Evolutionary conservation across 2,329 filamentous ascomycete genomes (phyloP).

Genomic region (Lachnellula cervina): DNA sequence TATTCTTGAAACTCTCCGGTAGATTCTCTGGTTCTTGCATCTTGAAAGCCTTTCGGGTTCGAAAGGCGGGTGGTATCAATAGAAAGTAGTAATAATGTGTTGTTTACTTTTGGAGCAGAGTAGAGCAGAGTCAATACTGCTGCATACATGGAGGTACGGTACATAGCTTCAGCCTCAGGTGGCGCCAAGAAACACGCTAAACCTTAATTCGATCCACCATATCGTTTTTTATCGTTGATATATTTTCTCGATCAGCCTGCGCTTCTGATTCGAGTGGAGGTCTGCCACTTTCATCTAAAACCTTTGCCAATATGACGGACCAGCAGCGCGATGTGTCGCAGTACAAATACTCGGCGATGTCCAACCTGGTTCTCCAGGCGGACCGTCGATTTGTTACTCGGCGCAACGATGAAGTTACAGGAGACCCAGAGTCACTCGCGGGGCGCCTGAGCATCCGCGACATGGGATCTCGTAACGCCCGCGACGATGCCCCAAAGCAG

Average conservation of each 20-base stretch:
- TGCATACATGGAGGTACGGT: too few species aligned
- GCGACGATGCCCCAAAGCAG: conserved; percentile 73
- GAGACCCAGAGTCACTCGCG: conserved; percentile 94
- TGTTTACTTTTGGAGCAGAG: conserved; percentile 2
- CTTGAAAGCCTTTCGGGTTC: background rate
- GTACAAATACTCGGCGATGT: conserved; percentile 99
- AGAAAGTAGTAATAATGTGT: background rate
- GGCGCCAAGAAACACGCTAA: background rate
- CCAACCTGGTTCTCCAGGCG: conserved; percentile 99
- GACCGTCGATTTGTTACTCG: conserved; percentile 93
- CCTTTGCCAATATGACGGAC: conserved; percentile 58
- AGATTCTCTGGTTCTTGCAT: conserved; percentile 21
- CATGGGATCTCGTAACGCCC: conserved; percentile 82
- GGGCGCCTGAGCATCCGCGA: conserved; percentile 89
- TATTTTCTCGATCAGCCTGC: conserved; percentile 3
- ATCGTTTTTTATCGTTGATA: background rate
- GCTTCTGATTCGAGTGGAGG: background rate
- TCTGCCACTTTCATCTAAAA: conserved; percentile 19
- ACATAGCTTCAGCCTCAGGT: background rate
- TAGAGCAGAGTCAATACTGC: too few species aligned
- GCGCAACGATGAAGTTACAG: conserved; percentile 89
- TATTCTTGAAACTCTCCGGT: conserved; percentile 35
- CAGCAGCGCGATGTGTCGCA: conserved; percentile 81
- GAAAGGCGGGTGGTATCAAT: background rate
- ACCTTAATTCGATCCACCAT: background rate